Evolutionary conservation across 1,284 basidiomycete genomes (phyloP), one percentile per base, ranked within the genome.

Genomic region (Sanghuangporus baumii): DNA sequence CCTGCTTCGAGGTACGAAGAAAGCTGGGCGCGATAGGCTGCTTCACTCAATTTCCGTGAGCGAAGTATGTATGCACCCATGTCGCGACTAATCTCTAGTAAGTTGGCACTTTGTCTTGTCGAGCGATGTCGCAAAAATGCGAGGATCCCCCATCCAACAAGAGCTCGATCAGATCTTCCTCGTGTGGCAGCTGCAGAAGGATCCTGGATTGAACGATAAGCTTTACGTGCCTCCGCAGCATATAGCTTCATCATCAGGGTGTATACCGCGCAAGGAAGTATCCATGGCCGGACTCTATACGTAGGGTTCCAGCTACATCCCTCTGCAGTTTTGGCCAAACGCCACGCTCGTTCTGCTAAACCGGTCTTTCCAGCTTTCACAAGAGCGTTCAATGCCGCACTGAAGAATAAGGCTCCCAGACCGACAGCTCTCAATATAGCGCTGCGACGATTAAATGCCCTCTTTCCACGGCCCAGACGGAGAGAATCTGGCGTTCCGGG

Each of bases 211-310:
- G 57, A 57, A 7, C 55, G 47, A 16, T 40, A 36, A 34, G 70
- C 73, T 67, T 72, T 71, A n/a, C 71, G 72, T n/a, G 75, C 76
- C 68, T 85, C 79, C 0, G 73, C 71, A 0, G 76, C 81, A 68
- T 89, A 91, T 51, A 82, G 76, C 60, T 85, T 78, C 62, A 93
- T 71, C 84, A 92, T 89, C 55, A 81, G 74, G 1, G 88, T 91
- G 71, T 90, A 92, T 1, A 86, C 84, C 16, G 85, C 77, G 2
- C 86, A 74, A 3, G 87, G 82, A 26, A 92, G 73, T 61, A 76
- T 76, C 88, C 89, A 91, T 0, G 84, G 82, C 40, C 73, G 66
- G 18, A 68, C 62, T 12, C 63, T 65, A 23, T 71, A 69, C 9
- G 63, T 65, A 3, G 67, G 68, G 31, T 69, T 52, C 80, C 82